Evolutionary conservation across 108 stramenopile species (phyloP), one percentile per base, ranked within the genome.

Genomic region (Fragilariopsis cylindrus): DNA sequence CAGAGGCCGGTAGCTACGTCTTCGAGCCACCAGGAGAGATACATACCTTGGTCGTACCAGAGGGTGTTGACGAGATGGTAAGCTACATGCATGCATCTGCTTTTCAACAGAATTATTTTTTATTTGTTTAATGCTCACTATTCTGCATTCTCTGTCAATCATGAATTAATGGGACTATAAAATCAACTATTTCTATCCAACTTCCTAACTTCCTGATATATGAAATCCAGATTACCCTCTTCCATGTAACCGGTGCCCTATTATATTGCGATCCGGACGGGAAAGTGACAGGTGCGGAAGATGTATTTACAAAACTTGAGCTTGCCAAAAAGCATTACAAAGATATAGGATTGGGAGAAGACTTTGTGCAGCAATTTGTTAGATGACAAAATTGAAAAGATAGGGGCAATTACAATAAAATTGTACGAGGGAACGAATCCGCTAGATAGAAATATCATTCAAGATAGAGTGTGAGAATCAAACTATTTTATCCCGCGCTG

Each of bases 21-120:
- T 92, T 88, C 70, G 91, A 92, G 70, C 91, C 91, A 9, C 91
- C 91, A 5, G 91, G 91, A 39, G 91, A 92, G 74, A 87, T 87
- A 12, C 91, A 92, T 66, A 92, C 88, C 7, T 57, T 92, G 15
- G 74, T 92, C 8, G 91, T 92, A 16, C 87, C 87, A 43, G 82
- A 88, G 44, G 89, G 82, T 42, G 87, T 87, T 42, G 91, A 89
- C 8, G 88, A 89, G 73, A 92, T 92, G 91, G 62, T 63, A 63
- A 6, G 62, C 42, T 9, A 63, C 43, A 5, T 30, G 58, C 4
- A 39, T 39, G 39, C 43, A 62, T 12, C 2, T 40, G 60, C 57
- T 40, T 13, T 42, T 41, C 9, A 12, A 40, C 60, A 12, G 58
- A 40, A 60, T 7, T 6, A 5, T 56, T 6, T 56, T 56, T 56